Evolutionary conservation across 768 basidiomycete species (phyloP).

Genomic region (Mycena chlorophos): DNA sequence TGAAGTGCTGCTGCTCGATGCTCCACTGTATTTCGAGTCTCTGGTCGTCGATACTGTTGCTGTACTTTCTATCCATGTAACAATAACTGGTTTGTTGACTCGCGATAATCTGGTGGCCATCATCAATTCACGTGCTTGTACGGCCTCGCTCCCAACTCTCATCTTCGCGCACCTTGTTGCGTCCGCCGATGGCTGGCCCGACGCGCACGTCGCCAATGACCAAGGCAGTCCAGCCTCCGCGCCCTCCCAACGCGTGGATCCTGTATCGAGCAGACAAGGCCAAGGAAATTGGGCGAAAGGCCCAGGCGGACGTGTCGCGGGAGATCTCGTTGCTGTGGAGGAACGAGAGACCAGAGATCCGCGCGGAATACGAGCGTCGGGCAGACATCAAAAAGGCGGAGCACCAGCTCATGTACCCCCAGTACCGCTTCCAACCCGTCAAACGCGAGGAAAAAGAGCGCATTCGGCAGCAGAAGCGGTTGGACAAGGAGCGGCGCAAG

Average conservation of each 20-base stretch:
- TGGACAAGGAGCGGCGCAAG: conserved; percentile 36
- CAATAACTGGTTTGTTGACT: background rate
- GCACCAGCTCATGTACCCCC: conserved; percentile 53
- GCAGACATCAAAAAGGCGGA: conserved; percentile 55
- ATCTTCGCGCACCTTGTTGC: background rate
- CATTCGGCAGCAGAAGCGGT: conserved; percentile 39
- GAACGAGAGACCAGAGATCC: conserved; percentile 48
- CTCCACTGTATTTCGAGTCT: background rate
- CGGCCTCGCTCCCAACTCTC: too few relatives aligned
- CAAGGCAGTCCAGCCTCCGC: conserved; percentile 42
- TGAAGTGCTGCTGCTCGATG: background rate
- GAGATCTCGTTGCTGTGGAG: conserved; percentile 67
- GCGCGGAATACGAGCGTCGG: conserved; percentile 49
- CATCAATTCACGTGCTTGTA: too few relatives aligned
- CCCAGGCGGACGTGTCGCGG: conserved; percentile 68
- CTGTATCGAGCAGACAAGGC: conserved; percentile 66
- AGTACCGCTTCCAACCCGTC: conserved; percentile 57
- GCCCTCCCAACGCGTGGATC: conserved; percentile 85
- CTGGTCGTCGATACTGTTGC: background rate
- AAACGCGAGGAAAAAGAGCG: conserved; percentile 53
- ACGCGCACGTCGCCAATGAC: conserved; percentile 16
- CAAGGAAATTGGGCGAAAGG: conserved; percentile 35
- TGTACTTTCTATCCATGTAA: background rate
- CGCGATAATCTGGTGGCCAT: background rate
- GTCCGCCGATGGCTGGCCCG: conserved; percentile 14